A percentile compares a stretch with the other conserved stretches of the same genome.
Evolutionary conservation across 306 rosid species (phyloP).

Genomic region (Fragaria nilgerrensis): DNA sequence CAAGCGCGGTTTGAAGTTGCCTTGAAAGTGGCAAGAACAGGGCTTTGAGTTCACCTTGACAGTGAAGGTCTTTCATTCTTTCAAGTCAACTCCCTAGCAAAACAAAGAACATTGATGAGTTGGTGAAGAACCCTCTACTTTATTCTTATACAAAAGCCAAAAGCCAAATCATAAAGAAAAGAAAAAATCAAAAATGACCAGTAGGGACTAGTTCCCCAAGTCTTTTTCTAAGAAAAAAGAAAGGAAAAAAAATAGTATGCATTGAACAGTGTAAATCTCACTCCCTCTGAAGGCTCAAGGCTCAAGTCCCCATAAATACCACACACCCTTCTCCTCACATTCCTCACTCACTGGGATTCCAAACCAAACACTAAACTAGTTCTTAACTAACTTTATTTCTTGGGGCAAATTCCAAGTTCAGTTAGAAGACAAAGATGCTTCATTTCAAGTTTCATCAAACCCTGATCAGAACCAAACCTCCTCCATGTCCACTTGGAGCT

Average conservation of each 20-base stretch:
- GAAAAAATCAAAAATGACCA: not conserved
- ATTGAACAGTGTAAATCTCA: not conserved
- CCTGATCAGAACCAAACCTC: slow-evolving; percentile 3
- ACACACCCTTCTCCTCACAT: slow-evolving; percentile 5
- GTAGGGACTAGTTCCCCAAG: not conserved
- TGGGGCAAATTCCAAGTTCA: not conserved
- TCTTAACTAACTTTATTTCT: not conserved
- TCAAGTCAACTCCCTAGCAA: not conserved
- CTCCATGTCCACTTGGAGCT: slow-evolving; percentile 5
- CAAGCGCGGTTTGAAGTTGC: not conserved
- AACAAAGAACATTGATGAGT: not conserved
- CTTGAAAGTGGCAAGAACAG: not conserved
- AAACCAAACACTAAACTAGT: not conserved
- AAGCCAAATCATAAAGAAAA: not conserved
- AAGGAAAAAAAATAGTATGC: not conserved
- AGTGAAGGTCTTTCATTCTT: not conserved
- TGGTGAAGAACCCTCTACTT: not conserved
- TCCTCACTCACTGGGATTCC: not conserved
- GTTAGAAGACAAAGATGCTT: slow-evolving; percentile 11
- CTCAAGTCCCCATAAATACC: slow-evolving; percentile 5
- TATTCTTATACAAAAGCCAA: not conserved
- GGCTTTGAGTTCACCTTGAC: not conserved
- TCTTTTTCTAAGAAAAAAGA: not conserved
- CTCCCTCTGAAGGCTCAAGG: not conserved
- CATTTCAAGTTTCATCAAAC: not conserved